Evolutionary conservation across 176 grass and related monocot species (phyloP), one percentile per base, ranked within the genome.

Genomic region (Otatea glauca): DNA sequence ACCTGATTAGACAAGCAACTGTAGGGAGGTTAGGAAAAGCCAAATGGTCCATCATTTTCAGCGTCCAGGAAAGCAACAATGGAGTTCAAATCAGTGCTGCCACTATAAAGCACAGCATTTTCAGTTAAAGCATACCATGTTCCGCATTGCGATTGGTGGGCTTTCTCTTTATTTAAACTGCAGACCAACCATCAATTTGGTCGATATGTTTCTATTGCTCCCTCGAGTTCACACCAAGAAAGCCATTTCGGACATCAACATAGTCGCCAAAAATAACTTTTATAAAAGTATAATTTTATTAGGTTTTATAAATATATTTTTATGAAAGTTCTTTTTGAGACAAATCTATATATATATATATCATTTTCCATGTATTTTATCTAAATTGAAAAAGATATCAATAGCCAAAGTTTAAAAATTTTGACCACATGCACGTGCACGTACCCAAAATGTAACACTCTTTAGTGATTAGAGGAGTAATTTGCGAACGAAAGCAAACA

Each of bases 111-210:
- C 54, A 65, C 42, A 64, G 1, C 70, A 49, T 62, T 29, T 70
- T 60, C 38, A 56, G 13, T 70, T 71, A 53, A 70, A 59, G 0
- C 41, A 53, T 51, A 65, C 81, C 59, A 75, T 75, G 20, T 75
- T 83, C 62, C 41, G 58, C 20, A 32, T 37, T 51, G 9, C 27
- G 70, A 74, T 83, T 37, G 68, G 81, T 74, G 69, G 15, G 50
- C 16, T 48, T 47, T 74, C 69, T 49, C 58, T 65, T 64, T 37
- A 11, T 58, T 29, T 39, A n/a, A 74, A 51, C 4, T 24, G 2
- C 12, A 16, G 68, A 83, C 34, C 43, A 18, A 51, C 4, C 70
- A 82, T 72, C 44, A n/a, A 72, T 47, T 55, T 82, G 67, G 53
- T 27, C 38, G 47, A 15, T 9, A 61, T 72, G 11, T 47, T 55